Evolutionary conservation across 2,329 filamentous ascomycete genomes (phyloP).

Genomic region (Fusarium armeniacum): DNA sequence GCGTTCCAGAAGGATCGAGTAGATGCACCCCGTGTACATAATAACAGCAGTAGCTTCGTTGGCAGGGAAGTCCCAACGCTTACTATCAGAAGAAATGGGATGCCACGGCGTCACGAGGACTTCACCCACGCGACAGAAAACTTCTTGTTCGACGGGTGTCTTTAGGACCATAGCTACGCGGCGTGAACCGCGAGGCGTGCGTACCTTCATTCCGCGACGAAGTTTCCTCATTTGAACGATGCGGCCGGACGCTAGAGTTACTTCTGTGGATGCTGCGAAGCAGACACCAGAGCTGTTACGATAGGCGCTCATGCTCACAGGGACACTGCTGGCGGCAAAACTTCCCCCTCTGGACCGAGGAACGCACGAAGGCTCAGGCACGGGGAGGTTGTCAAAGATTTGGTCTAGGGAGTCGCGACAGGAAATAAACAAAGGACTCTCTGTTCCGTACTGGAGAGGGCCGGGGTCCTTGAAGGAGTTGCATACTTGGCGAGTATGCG

Average conservation of each 20-base stretch:
- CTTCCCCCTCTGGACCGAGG: not conserved
- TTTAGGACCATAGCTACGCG: conserved; percentile 66
- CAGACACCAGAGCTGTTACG: conserved; percentile 61
- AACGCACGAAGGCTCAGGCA: conserved; percentile 58
- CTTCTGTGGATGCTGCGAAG: conserved; percentile 65
- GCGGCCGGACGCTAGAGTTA: conserved; percentile 60
- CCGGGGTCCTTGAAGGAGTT: conserved; percentile 74
- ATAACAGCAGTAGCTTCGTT: conserved; percentile 53
- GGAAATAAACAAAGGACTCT: conserved; percentile 65
- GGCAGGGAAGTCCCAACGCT: conserved; percentile 64
- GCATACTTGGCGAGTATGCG: conserved; percentile 69
- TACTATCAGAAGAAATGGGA: conserved; percentile 61
- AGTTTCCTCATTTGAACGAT: conserved; percentile 60
- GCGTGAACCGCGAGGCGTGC: conserved; percentile 65
- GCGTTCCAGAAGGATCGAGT: conserved; percentile 68
- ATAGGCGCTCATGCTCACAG: conserved; percentile 60
- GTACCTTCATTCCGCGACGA: conserved; percentile 61
- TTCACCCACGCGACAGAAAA: conserved; percentile 62
- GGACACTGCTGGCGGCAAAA: conserved; percentile 2
- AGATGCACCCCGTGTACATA: conserved; percentile 66
- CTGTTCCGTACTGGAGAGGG: conserved; percentile 65
- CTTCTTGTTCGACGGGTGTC: conserved; percentile 58
- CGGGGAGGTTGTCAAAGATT: conserved; percentile 63
- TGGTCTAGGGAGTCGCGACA: conserved; percentile 65
- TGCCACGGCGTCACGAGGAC: conserved; percentile 73